Evolutionary conservation across 202 grass and related monocot genomes (phyloP).

Genomic region (Musa balbisiana): DNA sequence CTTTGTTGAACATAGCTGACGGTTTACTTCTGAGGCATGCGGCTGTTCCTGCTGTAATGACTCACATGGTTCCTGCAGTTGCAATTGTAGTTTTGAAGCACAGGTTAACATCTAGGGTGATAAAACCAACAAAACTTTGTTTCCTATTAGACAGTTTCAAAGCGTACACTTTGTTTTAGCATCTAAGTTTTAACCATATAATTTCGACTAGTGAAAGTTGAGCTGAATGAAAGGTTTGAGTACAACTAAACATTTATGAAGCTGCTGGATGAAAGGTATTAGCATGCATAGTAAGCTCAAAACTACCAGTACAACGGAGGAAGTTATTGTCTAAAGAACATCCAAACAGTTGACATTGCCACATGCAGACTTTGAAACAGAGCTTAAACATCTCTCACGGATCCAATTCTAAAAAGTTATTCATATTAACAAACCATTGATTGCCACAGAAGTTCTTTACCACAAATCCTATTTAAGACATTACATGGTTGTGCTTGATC

Average conservation of each 20-base stretch:
- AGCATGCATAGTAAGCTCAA: neutral
- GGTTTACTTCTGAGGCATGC: neutral
- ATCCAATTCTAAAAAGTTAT: too few species aligned
- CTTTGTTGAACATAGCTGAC: conserved; percentile 5
- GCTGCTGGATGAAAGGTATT: neutral
- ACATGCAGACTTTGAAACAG: too few species aligned
- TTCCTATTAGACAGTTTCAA: neutral
- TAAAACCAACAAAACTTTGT: neutral
- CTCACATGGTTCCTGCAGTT: neutral
- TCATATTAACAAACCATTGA: too few species aligned
- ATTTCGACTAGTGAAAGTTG: neutral
- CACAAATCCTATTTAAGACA: too few species aligned
- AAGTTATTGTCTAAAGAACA: too few species aligned
- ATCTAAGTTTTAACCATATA: neutral
- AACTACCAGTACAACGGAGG: neutral
- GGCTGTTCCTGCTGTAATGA: neutral
- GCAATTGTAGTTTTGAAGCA: neutral
- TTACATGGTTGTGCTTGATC: too few species aligned
- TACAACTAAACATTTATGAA: neutral
- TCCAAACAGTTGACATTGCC: too few species aligned
- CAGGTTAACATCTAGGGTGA: neutral
- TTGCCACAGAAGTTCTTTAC: too few species aligned
- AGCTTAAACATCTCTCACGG: too few species aligned
- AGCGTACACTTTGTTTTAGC: neutral
- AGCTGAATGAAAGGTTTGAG: neutral